A percentile compares a stretch with the other conserved stretches of the same genome.
Evolutionary conservation across 352 stramenopile genomes (phyloP).

Genomic region (Phytophthora niederhauseri): DNA sequence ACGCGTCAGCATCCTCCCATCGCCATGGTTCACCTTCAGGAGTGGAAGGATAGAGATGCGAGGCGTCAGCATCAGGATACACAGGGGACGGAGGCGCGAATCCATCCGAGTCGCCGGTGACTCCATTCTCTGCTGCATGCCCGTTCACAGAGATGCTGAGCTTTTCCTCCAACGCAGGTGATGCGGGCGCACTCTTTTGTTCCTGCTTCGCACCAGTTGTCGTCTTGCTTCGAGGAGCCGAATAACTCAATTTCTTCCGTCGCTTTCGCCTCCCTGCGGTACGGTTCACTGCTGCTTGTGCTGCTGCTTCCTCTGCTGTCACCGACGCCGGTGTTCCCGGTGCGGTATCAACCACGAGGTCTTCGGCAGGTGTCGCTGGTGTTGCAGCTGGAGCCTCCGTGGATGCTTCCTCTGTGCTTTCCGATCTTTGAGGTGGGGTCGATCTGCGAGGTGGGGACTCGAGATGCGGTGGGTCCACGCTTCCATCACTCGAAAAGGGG

Average conservation of each 20-base stretch:
- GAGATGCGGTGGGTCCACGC: constrained; percentile 21
- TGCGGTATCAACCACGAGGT: constrained; percentile 1
- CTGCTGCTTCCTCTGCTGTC: constrained; percentile 16
- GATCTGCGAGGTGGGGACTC: constrained; percentile 5
- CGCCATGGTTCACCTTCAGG: constrained; percentile 51
- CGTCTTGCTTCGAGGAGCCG: constrained; percentile 25
- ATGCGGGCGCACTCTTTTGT: constrained; percentile 18
- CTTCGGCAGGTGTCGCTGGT: constrained; percentile 2
- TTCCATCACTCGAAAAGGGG: constrained; percentile 43
- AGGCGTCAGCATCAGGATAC: constrained; percentile 46
- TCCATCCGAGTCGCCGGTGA: not conserved
- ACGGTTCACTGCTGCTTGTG: constrained; percentile 5
- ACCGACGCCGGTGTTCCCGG: constrained; percentile 10
- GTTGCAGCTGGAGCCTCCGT: constrained; percentile 7
- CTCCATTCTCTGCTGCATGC: constrained; percentile 14
- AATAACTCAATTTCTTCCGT: constrained; percentile 49
- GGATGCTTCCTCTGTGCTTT: constrained; percentile 1
- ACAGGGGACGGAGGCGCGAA: constrained; percentile 45
- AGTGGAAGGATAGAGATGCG: constrained; percentile 47
- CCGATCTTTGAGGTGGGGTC: not conserved
- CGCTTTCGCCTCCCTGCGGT: constrained; percentile 44
- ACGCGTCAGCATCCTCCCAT: constrained; percentile 65
- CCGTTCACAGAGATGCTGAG: constrained; percentile 30
- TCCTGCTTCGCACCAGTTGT: constrained; percentile 26
- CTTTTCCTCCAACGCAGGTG: constrained; percentile 30